Evolutionary conservation across 805 yeast genomes (phyloP), one percentile per base, ranked within the genome.

Genomic region (Nakazawaea wickerhamii): DNA sequence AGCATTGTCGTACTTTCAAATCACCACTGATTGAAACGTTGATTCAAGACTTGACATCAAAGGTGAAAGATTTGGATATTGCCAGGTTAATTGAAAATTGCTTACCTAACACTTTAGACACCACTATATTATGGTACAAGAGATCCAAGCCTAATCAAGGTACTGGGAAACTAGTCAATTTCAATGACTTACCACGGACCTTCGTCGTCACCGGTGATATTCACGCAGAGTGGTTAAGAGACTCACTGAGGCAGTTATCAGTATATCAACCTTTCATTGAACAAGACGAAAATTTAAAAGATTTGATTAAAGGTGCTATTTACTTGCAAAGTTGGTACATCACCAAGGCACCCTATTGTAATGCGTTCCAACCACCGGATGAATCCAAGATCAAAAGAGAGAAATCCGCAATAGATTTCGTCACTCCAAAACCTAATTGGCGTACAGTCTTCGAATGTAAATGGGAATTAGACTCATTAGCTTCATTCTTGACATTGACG

Each of bases 141-240:
- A 50, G 58, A 14, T 52, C 50, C 11, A 30, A 38, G 42, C 40
- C 48, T 17, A 39, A 50, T n/a, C n/a, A n/a, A 14, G 46, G 37
- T 2, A 50, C 44, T 30, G 41, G 38, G 37, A 45, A 5, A 27
- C 45, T n/a, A 23, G 48, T 31, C 19, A 43, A 8, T 37, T 37
- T 13, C 10, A 44, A 38, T 14, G 34, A 49, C 45, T 19, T 51
- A 43, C 75, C 89, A 0, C 75, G 79, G 48, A 70, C 95, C 1
- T 88, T 88, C 60, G 75, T 88, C 1, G 91, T 87, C 25, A 88
- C 96, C 0, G 96, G 96, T 8, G 96, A 88, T 55, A 88, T 88
- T 43, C 89, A 86, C 58, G 96, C 96, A 2, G 95, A 88, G 60
- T 88, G 96, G 96, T 64, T 88, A 38, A 64, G 96, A 41, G 96